Conservation (phyloP, 2,329 filamentous ascomycete genomes). For the Diaporthe sp. region DNA sequence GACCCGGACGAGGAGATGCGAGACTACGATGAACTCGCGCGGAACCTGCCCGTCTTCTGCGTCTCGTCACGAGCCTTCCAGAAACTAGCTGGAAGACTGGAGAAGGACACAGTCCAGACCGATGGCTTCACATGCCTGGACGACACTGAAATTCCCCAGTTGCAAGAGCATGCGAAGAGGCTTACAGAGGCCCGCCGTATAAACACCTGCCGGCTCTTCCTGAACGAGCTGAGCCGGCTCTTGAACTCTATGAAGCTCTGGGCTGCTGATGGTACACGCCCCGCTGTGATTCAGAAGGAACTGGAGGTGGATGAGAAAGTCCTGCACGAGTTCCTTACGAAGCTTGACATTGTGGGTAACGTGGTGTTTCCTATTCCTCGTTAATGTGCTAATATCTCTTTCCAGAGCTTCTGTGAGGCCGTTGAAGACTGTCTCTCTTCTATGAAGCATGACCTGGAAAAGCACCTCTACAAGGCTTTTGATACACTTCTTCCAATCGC, state of each 20-base stretch:
- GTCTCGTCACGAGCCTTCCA: conserved; percentile 72
- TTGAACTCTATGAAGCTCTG: conserved; percentile 61
- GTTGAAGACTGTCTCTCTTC: background rate
- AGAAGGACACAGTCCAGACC: conserved; percentile 60
- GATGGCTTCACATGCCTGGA: conserved; percentile 60
- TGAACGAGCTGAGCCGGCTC: conserved; percentile 61
- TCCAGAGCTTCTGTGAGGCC: background rate
- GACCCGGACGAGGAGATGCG: conserved; percentile 63
- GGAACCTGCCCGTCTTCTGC: conserved; percentile 70
- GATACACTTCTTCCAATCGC: background rate
- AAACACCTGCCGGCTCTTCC: conserved; percentile 56
- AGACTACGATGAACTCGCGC: conserved; percentile 68
- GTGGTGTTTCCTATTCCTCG: background rate
- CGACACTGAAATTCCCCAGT: conserved; percentile 68
- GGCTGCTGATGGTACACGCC: conserved; percentile 42
- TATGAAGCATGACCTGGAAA: background rate
- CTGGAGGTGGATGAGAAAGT: background rate
- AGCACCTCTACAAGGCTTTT: background rate
- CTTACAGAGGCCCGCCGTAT: conserved; percentile 54
- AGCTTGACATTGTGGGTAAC: background rate
- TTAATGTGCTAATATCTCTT: background rate
- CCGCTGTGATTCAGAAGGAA: background rate
- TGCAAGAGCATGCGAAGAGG: conserved; percentile 68
- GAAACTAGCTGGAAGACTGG: conserved; percentile 65
- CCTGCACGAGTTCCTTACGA: background rate